These are phyloP conservation scores for Cryphonectria radicalis DNA, from an alignment of 2,329 filamentous ascomycete species.

Conservation along the genomic window DNA sequence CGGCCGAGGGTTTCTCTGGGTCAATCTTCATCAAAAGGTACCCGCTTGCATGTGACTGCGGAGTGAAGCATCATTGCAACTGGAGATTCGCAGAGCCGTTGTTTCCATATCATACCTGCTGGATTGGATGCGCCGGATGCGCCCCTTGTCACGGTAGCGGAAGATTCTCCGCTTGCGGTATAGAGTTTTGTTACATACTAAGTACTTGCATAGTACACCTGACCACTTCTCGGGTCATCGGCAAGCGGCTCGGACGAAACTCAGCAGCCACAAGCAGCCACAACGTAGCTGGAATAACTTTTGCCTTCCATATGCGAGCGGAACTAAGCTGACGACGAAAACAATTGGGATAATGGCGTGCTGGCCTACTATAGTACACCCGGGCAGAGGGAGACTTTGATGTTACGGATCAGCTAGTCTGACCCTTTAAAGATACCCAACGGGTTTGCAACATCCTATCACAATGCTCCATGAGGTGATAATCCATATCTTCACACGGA, in stretches of 20 bases:
- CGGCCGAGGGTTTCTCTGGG: background rate
- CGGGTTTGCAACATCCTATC: slow-evolving; percentile 5
- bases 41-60: background rate
- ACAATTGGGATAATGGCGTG: background rate
- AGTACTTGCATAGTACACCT: too few relatives aligned
- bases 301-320: slow-evolving; percentile 1
- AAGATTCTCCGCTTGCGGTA: background rate
- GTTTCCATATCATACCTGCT: slow-evolving; percentile 7
- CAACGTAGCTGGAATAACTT: background rate
- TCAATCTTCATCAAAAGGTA: background rate
- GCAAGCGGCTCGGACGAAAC: background rate
- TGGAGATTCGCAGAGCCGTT: background rate
- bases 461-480: background rate
- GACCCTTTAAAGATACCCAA: too few relatives aligned
- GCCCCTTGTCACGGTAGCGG: background rate
- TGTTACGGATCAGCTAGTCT: too few relatives aligned
- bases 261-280: too few relatives aligned
- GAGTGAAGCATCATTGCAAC: background rate
- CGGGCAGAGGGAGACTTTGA: too few relatives aligned
- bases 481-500: background rate
- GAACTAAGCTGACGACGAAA: background rate
- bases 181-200: too few relatives aligned
- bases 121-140: background rate
- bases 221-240: background rate
- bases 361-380: background rate